Percentiles rank a stretch among this genome's conserved stretches.
These are phyloP conservation scores for Nemania sp. DNA, from an alignment of 2,329 filamentous ascomycete species.

Conservation along the genomic window DNA sequence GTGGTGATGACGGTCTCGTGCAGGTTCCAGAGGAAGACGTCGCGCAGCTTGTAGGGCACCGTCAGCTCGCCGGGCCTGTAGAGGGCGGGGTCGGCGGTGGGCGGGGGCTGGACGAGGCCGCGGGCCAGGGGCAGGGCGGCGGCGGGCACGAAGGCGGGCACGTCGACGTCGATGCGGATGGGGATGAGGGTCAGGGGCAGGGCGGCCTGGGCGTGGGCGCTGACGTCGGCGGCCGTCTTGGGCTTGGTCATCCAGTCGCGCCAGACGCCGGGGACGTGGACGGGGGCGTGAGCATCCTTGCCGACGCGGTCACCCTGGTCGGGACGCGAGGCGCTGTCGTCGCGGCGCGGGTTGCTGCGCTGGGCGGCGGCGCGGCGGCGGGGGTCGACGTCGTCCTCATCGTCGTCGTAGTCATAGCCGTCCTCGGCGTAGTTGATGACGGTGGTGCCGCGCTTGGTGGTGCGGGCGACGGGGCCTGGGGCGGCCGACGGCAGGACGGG, in stretches of 20 bases:
- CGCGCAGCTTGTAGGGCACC: slow-evolving; percentile 84
- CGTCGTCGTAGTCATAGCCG: slow-evolving; percentile 79
- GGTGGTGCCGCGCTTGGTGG: slow-evolving; percentile 95
- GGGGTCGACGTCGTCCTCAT: slow-evolving; percentile 75
- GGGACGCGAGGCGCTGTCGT: slow-evolving; percentile 67
- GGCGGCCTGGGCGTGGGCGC: slow-evolving; percentile 68
- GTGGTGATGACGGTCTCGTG: slow-evolving; percentile 94
- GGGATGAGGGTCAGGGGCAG: slow-evolving; percentile 91
- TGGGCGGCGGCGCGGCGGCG: slow-evolving; percentile 83
- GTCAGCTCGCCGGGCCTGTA: slow-evolving; percentile 81
- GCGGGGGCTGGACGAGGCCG: slow-evolving; percentile 69
- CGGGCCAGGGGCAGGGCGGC: slow-evolving; percentile 67
- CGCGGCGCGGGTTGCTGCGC: slow-evolving; percentile 81
- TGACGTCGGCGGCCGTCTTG: slow-evolving; percentile 60
- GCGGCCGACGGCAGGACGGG: slow-evolving; percentile 76
- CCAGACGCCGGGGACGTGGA: slow-evolving; percentile 88
- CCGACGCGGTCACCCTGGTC: slow-evolving; percentile 77
- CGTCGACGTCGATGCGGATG: slow-evolving; percentile 93
- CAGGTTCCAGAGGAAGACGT: slow-evolving; percentile 97
- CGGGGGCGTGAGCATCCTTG: slow-evolving; percentile 78
- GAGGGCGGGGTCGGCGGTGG: slow-evolving; percentile 60
- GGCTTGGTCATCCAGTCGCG: slow-evolving; percentile 92
- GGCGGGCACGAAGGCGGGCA: slow-evolving; percentile 74
- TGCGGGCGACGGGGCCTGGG: slow-evolving; percentile 71
- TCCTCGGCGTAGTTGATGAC: slow-evolving; percentile 98